A percentile compares a stretch with the other conserved stretches of the same genome.
Evolutionary conservation across 1,284 basidiomycete genomes (phyloP).

Genomic region (Ganoderma sp.): DNA sequence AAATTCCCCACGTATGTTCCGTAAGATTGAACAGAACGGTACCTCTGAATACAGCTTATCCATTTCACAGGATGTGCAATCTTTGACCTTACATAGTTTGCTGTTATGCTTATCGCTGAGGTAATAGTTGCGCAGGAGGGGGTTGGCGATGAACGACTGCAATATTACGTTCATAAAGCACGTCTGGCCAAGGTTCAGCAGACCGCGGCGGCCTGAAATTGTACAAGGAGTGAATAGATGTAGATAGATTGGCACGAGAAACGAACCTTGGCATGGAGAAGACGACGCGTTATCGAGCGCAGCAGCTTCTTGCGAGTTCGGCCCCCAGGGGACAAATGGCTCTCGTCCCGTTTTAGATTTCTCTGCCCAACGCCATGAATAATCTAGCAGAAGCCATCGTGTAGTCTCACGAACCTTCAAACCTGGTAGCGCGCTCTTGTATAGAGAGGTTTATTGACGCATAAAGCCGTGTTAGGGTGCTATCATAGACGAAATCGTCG

Average conservation of each 20-base stretch:
- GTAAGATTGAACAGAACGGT: slow-evolving; percentile 10
- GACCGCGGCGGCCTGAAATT: slow-evolving; percentile 74
- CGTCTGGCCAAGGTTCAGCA: slow-evolving; percentile 93
- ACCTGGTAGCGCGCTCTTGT: slow-evolving; percentile 58
- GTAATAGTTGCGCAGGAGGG: slow-evolving; percentile 89
- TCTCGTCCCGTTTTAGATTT: slow-evolving; percentile 46
- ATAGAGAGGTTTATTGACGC: slow-evolving; percentile 47
- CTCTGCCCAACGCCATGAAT: slow-evolving; percentile 1
- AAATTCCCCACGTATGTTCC: slow-evolving; percentile 4
- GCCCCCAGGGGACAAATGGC: slow-evolving; percentile 53
- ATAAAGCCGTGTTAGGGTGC: slow-evolving; percentile 48
- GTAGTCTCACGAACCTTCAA: slow-evolving; percentile 45
- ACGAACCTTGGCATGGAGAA: slow-evolving; percentile 70
- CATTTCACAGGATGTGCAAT: slow-evolving; percentile 95
- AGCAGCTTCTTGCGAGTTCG: slow-evolving; percentile 44
- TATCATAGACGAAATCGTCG: slow-evolving; percentile 62
- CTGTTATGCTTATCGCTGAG: slow-evolving; percentile 86
- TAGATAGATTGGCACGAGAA: background rate
- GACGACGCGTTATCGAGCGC: slow-evolving; percentile 44
- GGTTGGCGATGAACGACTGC: slow-evolving; percentile 93
- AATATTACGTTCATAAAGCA: slow-evolving; percentile 95
- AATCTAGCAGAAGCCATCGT: background rate
- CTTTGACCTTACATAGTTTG: slow-evolving; percentile 69
- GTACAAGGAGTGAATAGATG: background rate
- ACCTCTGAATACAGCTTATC: slow-evolving; percentile 91